Percentiles rank a stretch among this genome's conserved stretches.
Evolutionary conservation across 1,284 basidiomycete genomes (phyloP).

Genomic region (Ceratobasidium sp.): DNA sequence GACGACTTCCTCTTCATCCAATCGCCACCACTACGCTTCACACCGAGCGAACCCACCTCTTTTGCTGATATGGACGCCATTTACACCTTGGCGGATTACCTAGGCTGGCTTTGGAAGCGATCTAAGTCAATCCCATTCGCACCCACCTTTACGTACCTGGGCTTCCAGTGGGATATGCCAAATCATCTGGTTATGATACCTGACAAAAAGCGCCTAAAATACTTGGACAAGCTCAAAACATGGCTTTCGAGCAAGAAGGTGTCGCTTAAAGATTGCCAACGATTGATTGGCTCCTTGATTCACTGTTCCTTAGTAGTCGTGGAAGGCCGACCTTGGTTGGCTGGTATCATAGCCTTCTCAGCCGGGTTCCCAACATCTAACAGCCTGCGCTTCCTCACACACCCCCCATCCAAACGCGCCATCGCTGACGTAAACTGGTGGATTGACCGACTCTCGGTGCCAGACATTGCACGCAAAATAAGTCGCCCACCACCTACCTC

Average conservation of each 20-base stretch:
- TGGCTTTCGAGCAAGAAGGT: background rate
- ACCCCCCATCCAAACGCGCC: too few species aligned
- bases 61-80: constrained; percentile 55
- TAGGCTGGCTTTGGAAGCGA: constrained; percentile 40
- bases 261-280: background rate
- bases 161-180: constrained; percentile 27
- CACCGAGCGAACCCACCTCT: constrained; percentile 47
- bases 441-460: too few species aligned
- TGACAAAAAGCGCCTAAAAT: constrained; percentile 28
- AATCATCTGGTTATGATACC: background rate
- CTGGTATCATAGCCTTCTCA: background rate
- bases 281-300: background rate
- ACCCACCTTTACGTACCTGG: constrained; percentile 10
- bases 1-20: constrained; percentile 60
- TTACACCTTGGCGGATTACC: constrained; percentile 62
- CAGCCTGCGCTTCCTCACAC: too few species aligned
- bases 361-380: constrained; percentile 1
- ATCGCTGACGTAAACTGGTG: too few species aligned
- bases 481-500: too few species aligned
- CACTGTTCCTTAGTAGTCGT: constrained; percentile 26
- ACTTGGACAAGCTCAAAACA: background rate
- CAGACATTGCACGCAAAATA: too few species aligned
- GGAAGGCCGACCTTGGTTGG: background rate
- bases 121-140: constrained; percentile 21
- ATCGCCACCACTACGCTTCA: constrained; percentile 13